A percentile compares a stretch with the other conserved stretches of the same genome.
Evolutionary conservation across 768 basidiomycete genomes (phyloP).

Genomic region (Tricholoma hemisulphureum): DNA sequence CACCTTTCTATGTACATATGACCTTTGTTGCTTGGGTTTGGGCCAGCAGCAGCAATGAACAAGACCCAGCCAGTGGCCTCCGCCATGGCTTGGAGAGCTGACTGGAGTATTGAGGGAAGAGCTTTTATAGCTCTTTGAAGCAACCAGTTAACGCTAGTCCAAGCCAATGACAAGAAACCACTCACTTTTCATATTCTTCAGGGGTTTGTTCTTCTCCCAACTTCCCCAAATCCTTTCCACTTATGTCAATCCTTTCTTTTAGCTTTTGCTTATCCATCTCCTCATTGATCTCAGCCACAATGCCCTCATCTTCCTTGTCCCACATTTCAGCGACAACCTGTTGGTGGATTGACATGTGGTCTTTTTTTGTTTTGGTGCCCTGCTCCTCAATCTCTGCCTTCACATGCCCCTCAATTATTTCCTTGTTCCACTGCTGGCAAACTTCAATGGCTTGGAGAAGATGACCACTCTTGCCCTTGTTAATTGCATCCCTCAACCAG

Average conservation of each 20-base stretch:
- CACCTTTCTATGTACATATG: neutral
- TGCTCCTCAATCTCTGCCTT: neutral
- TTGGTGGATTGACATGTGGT: neutral
- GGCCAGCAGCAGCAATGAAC: neutral
- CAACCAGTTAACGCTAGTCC: neutral
- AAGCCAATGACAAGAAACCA: neutral
- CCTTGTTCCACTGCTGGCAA: neutral
- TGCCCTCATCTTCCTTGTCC: neutral
- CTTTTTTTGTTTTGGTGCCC: neutral
- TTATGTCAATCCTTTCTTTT: constrained; percentile 19
- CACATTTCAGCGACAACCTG: neutral
- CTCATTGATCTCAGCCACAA: constrained; percentile 56
- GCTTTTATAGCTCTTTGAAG: neutral
- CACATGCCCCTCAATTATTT: neutral
- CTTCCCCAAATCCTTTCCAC: neutral
- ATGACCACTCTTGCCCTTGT: neutral
- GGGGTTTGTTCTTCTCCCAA: neutral
- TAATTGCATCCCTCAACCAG: neutral
- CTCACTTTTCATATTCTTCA: neutral
- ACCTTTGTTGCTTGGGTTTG: neutral
- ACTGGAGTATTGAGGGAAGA: neutral
- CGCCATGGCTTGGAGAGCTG: neutral
- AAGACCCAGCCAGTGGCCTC: neutral
- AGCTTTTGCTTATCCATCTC: constrained; percentile 58
- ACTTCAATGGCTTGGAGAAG: neutral